phyloP scores from a whole-genome alignment of 1,284 basidiomycete genomes.

The Mycena citricolor region DNA sequence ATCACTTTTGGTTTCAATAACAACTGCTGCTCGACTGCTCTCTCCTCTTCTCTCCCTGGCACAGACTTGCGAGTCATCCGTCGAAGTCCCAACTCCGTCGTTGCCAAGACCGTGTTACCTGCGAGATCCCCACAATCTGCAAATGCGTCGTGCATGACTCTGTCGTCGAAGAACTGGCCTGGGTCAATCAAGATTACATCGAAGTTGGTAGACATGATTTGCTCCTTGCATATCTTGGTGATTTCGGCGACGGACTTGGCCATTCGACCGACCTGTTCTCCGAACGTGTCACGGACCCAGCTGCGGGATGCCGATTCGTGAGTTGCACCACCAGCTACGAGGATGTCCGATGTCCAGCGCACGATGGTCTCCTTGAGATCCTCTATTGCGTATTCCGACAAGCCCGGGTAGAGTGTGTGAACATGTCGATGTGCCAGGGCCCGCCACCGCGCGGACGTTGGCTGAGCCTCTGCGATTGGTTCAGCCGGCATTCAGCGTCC shows the following conservation, averaged over 20 bases:
- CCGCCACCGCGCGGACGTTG: constrained; percentile 73
- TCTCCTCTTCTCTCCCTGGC: constrained; percentile 35
- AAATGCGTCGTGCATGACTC: constrained; percentile 66
- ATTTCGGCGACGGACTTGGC: constrained; percentile 59
- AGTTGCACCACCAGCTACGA: constrained; percentile 55
- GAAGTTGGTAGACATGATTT: constrained; percentile 72
- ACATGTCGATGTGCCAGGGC: constrained; percentile 67
- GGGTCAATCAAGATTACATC: constrained; percentile 61
- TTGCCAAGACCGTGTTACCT: constrained; percentile 56
- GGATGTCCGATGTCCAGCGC: constrained; percentile 66
- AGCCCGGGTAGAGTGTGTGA: constrained; percentile 62
- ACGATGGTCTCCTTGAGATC: constrained; percentile 71
- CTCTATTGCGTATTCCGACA: constrained; percentile 60
- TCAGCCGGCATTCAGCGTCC: constrained; percentile 13
- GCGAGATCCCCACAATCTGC: constrained; percentile 55
- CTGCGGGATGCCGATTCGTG: constrained; percentile 44
- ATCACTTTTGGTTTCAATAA: constrained; percentile 70
- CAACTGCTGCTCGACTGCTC: constrained; percentile 54
- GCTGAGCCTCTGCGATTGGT: constrained; percentile 58
- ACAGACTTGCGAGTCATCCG: constrained; percentile 50
- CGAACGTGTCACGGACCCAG: constrained; percentile 50
- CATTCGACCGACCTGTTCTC: constrained; percentile 60
- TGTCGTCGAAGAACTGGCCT: constrained; percentile 47
- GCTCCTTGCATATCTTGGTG: constrained; percentile 61
- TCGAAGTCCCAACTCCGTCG: constrained; percentile 67